A percentile compares a stretch with the other conserved stretches of the same genome.
Conservation (phyloP, 73 alveolate species). For the Effrenium voratum region DNA sequence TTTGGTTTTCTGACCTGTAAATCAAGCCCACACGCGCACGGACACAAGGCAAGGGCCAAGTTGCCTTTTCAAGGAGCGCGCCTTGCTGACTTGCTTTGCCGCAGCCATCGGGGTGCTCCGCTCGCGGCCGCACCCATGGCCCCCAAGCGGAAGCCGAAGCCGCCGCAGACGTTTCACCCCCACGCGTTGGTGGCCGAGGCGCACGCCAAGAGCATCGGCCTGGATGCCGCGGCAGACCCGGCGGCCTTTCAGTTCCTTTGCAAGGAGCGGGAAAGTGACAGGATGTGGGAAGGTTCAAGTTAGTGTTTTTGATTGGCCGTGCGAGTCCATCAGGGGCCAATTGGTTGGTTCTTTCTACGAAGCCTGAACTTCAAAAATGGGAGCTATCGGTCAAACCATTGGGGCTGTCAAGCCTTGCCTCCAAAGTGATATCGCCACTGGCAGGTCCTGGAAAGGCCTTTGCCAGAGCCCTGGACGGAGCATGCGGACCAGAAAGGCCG, state of each 20-base stretch:
- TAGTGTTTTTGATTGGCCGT: neutral
- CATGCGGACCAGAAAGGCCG: constrained; percentile 8
- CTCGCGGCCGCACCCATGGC: no score
- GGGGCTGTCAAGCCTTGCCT: neutral
- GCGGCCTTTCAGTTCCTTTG: constrained; percentile 3
- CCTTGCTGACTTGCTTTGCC: no score
- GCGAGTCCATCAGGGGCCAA: neutral
- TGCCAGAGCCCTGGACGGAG: constrained; percentile 17
- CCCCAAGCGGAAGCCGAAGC: no score
- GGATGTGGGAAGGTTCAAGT: neutral
- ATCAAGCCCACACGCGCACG: no score
- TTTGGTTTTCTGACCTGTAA: no score
- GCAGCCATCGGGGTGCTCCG: no score
- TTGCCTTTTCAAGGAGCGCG: no score
- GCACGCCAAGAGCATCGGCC: neutral
- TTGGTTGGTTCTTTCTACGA: neutral
- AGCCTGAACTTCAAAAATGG: neutral
- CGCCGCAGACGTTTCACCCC: no score
- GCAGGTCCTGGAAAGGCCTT: neutral
- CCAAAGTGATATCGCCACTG: neutral
- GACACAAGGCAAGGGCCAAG: no score
- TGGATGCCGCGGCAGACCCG: neutral
- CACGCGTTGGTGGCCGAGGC: no score
- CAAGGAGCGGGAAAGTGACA: neutral
- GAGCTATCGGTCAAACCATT: neutral